Evolutionary conservation across 139 green algal genomes (phyloP).

Genomic region (Chlorella sorokiniana): DNA sequence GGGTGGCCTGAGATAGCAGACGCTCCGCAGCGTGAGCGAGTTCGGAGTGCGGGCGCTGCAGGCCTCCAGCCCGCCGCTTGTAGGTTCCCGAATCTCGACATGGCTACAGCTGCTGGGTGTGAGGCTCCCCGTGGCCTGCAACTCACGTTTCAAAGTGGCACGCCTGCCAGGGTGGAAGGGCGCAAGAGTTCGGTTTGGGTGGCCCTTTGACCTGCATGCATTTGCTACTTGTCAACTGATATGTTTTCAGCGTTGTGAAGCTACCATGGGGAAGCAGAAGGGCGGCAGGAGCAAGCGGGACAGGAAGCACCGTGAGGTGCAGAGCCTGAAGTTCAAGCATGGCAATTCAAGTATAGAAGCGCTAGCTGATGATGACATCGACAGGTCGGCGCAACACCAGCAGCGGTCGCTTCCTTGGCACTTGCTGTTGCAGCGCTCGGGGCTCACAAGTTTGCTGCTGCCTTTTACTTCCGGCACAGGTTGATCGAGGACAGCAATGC

Average conservation of each 20-base stretch:
- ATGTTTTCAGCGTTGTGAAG: neutral
- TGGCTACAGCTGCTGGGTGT: neutral
- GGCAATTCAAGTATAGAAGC: constrained; percentile 9
- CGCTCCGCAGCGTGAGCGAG: neutral
- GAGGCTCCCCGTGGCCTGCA: too few species aligned
- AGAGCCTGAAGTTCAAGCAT: constrained; percentile 29
- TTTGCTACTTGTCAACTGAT: neutral
- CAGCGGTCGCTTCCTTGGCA: neutral
- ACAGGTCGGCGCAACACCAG: neutral
- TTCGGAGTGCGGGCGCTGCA: neutral
- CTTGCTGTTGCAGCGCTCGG: too few species aligned
- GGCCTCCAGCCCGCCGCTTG: neutral
- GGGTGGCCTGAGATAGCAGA: neutral
- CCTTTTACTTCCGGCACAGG: neutral
- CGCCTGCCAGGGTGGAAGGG: neutral
- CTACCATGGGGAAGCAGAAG: constrained; percentile 4
- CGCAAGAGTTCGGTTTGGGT: too few species aligned
- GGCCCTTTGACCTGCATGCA: neutral
- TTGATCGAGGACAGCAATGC: constrained; percentile 47
- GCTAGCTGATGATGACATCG: constrained; percentile 12
- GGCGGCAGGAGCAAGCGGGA: constrained; percentile 50
- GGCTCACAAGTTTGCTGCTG: neutral
- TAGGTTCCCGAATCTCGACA: neutral
- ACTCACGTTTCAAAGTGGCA: too few species aligned
- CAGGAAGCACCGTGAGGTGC: constrained; percentile 45